Base-by-base conservation (phyloP, 768 basidiomycete species). In the Termitomyces eurrhizus region DNA sequence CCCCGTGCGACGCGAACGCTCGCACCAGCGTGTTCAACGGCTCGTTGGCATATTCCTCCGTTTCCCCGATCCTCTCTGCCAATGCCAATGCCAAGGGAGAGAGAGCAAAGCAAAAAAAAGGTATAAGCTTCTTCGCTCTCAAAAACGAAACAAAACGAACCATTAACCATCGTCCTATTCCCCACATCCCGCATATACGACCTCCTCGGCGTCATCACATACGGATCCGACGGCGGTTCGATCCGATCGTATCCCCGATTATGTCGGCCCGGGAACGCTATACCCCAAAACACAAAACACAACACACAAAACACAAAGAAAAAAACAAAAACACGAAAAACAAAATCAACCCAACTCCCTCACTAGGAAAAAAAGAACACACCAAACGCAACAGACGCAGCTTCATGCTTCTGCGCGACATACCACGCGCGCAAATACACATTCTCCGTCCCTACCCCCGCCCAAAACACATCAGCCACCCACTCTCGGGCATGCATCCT, bases 371-470 rank as follows among this genome's bases (percentile, higher is more conserved):
- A 37, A 29, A 32, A 29, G n/a, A 14, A 70, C 73, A 13, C 64
- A 82, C 85, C 66, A 58, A 86, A 80, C 64, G 73, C 79, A 63
- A 39, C 76, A 58, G 58, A 67, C 26, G 71, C 66, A 33, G 72
- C 75, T 68, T 90, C 86, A 24, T 80, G 70, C 66, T 88, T 88
- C 68, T 85, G 84, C 0, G 84, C 82, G 61, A 78, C 76, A 64
- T 90, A 89, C 90, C 89, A 92, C 8, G 90, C 87, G 56, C 83
- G 83, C 62, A 98, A 69, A 74, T 97, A 97, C 0, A 85, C 90
- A 73, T 98, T 98, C 75, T 98, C 95, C 0, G 93, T 95, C 95
- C 95, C 91, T 82, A 18, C 4, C 5, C 29, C 29, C 29, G 3
- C 29, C 2, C 29, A 29, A 26, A 14, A 7, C 12, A 46, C 12